Evolutionary conservation across 768 basidiomycete genomes (phyloP).

Genomic region (Sporobolomyces phaffii): DNA sequence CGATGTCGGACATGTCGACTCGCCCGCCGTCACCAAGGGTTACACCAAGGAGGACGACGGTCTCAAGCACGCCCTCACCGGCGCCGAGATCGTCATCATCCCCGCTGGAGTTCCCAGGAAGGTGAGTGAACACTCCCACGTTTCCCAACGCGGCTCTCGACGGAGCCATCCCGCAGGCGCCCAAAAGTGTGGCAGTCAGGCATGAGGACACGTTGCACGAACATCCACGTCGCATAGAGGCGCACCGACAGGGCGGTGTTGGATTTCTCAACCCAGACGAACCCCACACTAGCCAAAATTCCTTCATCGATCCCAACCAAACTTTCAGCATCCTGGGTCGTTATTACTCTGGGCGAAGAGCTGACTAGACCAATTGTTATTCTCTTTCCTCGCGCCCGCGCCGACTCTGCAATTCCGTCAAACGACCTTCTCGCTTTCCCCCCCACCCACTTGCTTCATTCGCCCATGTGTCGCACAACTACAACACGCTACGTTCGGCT

Average conservation of each 20-base stretch:
- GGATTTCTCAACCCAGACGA: too few relatives aligned
- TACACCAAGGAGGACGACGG: slow-evolving; percentile 69
- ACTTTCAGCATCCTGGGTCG: not conserved
- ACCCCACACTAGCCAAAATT: not conserved
- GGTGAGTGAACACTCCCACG: slow-evolving; percentile 36
- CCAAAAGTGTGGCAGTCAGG: too few relatives aligned
- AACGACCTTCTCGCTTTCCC: not conserved
- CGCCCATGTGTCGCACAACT: too few relatives aligned
- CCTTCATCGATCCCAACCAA: slow-evolving; percentile 5
- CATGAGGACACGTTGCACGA: too few relatives aligned
- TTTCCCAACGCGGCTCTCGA: not conserved
- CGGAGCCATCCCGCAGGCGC: too few relatives aligned
- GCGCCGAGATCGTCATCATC: slow-evolving; percentile 85
- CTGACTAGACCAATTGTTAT: too few relatives aligned
- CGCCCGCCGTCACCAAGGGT: slow-evolving; percentile 77
- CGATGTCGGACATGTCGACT: slow-evolving; percentile 88
- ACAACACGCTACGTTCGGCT: slow-evolving; percentile 55
- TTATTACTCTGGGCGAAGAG: too few relatives aligned
- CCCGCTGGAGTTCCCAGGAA: slow-evolving; percentile 96
- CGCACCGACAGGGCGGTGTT: too few relatives aligned
- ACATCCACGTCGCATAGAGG: not conserved
- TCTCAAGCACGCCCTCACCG: slow-evolving; percentile 71
- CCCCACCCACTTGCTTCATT: not conserved
- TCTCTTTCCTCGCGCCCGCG: too few relatives aligned
- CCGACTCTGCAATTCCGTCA: too few relatives aligned